Base-by-base conservation (phyloP, 202 grass and related monocot genomes). In the Schoenoplectus triqueter region DNA sequence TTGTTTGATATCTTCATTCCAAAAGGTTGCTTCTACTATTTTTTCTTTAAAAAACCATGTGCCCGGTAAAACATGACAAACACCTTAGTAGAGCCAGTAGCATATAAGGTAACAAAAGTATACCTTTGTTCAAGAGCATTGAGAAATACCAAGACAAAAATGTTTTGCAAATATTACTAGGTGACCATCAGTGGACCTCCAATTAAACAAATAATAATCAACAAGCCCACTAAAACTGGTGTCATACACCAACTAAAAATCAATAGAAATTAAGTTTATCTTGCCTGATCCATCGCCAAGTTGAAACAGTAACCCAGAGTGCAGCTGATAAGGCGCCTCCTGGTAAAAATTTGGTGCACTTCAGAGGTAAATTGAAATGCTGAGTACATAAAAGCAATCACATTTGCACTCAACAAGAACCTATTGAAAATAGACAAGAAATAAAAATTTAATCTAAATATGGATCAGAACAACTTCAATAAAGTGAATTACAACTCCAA, bases 221-320 rank as follows among this genome's bases (percentile, higher is more conserved):
- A 63, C 3, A 74, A 49, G 10, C 11, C 45, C 5, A 13, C 19
- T 18, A 17, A 73, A 69, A 70, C 14, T 59, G 7, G 42, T 19
- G 7, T 18, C 5, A 0, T 64, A n/a, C 9, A 7, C 45, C 41
- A 48, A 64, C 7, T 62, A 78, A 39, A 68, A 77, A 6, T 11
- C 6, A 85, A 64, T 50, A 64, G 52, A 52, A 85, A 41, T 74
- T 21, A 42, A 69, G 47, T 70, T 84, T 73, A 80, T 42, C 89
- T 93, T 89, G 59, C 92, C 92, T 98, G 95, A 90, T 98, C 95
- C 89, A 93, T 90, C 9, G 88, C 69, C 20, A 98, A 87, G 78
- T 81, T 89, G 76, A 98, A 88, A 73, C 90, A 93, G 73, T 80
- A 88, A 41, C 68, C 67, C 13, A 61, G 73, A 73, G 51, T 85